A percentile compares a stretch with the other conserved stretches of the same genome.
Evolutionary conservation across 1,139 yeast species (phyloP).

Genomic region (Meyerozyma carpophila): DNA sequence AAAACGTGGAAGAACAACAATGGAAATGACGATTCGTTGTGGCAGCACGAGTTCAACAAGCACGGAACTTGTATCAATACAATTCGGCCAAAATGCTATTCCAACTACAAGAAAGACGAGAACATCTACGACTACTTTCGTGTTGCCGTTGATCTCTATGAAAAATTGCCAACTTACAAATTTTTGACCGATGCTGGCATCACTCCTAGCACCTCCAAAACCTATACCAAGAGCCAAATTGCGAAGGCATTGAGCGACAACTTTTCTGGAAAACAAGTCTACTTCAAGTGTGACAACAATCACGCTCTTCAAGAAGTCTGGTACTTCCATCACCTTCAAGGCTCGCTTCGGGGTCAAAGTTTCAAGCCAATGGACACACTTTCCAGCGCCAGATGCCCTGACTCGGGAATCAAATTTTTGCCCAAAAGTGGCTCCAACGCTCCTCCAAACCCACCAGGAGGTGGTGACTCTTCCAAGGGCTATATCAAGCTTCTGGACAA

Average conservation of each 20-base stretch:
- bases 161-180: slow-evolving; percentile 62
- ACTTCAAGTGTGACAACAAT: slow-evolving; percentile 63
- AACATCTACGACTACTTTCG: slow-evolving; percentile 78
- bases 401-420: slow-evolving; percentile 60
- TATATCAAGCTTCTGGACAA: slow-evolving; percentile 50
- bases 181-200: slow-evolving; percentile 67
- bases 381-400: slow-evolving; percentile 57
- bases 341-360: slow-evolving; percentile 63
- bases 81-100: slow-evolving; percentile 65
- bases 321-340: slow-evolving; percentile 80
- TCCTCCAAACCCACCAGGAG: slow-evolving; percentile 30
- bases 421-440: slow-evolving; percentile 58
- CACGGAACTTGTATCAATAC: slow-evolving; percentile 93
- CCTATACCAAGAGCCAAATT: slow-evolving; percentile 64
- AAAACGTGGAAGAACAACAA: slow-evolving; percentile 72
- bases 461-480: slow-evolving; percentile 22
- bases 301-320: slow-evolving; percentile 79
- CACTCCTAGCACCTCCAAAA: slow-evolving; percentile 52
- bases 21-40: slow-evolving; percentile 69
- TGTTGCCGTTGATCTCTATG: slow-evolving; percentile 58
- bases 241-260: slow-evolving; percentile 55
- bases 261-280: slow-evolving; percentile 57
- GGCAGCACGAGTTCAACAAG: slow-evolving; percentile 94
- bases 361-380: slow-evolving; percentile 64
- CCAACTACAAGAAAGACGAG: slow-evolving; percentile 32